These are phyloP conservation scores for Diaporthe humulicola DNA, from an alignment of 2,329 filamentous ascomycete genomes.

Conservation along the genomic window DNA sequence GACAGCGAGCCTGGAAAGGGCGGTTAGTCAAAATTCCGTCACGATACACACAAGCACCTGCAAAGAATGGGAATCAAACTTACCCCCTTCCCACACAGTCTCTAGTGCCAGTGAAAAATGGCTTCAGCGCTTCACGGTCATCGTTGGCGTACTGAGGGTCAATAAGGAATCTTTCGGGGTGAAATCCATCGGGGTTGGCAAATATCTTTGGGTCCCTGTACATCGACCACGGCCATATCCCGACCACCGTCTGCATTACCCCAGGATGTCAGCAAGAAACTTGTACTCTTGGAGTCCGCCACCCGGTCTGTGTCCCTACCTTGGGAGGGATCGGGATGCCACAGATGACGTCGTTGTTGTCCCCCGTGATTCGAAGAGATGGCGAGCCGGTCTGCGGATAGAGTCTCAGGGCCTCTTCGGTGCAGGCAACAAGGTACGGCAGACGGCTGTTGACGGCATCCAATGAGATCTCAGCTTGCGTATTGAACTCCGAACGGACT, in stretches of 20 bases:
- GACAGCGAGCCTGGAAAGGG: conserved; percentile 57
- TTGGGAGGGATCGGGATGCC: background rate
- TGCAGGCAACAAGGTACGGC: conserved; percentile 3
- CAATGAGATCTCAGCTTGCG: background rate
- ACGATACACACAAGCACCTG: background rate
- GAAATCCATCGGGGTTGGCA: conserved; percentile 48
- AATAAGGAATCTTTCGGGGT: conserved; percentile 62
- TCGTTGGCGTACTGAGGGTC: conserved; percentile 56
- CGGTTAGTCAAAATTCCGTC: background rate
- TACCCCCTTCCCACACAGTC: conserved; percentile 65
- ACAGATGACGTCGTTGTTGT: conserved; percentile 9
- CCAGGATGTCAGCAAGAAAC: background rate
- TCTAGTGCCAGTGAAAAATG: conserved; percentile 62
- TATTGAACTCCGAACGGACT: conserved; percentile 10
- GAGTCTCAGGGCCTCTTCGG: conserved; percentile 8
- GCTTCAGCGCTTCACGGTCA: conserved; percentile 57
- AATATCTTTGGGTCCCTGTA: conserved; percentile 6
- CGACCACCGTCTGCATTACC: background rate
- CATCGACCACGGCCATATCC: conserved; percentile 12
- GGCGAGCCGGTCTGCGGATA: background rate
- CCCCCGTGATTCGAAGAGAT: background rate
- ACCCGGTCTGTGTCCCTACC: background rate
- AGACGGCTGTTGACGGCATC: background rate
- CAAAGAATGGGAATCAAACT: conserved; percentile 41
- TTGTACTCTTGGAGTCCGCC: rapidly evolving